These are phyloP conservation scores for Holtermannia corniformis DNA, from an alignment of 768 basidiomycete genomes.

Conservation along the genomic window DNA sequence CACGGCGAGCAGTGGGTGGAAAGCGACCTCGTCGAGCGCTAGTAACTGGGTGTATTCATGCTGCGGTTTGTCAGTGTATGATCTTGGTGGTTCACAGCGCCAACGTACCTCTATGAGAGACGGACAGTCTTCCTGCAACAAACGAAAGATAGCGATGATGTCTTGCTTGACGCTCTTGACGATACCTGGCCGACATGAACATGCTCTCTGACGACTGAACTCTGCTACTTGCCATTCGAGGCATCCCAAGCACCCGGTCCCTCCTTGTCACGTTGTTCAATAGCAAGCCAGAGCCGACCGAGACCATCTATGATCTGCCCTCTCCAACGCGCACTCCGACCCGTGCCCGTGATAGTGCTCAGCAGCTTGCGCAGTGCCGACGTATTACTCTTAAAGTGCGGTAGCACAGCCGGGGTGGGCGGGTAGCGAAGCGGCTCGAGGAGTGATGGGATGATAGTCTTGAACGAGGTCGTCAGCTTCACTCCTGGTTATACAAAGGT, in stretches of 20 bases:
- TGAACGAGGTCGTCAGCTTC: neutral
- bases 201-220: no score
- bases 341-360: conserved; percentile 13
- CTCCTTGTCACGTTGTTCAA: conserved; percentile 11
- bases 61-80: no score
- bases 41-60: no score
- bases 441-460: conserved; percentile 36
- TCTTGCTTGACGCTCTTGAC: no score
- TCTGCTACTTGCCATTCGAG: no score
- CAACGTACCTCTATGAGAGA: no score
- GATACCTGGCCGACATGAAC: no score
- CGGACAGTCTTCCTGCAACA: no score
- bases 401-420: conserved; percentile 18
- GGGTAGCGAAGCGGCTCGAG: conserved; percentile 28
- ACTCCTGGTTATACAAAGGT: neutral
- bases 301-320: conserved; percentile 35
- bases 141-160: no score
- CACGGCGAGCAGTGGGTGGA: no score
- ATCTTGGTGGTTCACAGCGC: no score
- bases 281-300: conserved; percentile 16
- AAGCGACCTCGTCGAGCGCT: no score
- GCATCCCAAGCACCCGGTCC: neutral
- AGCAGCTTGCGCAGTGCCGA: conserved; percentile 23
- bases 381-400: conserved; percentile 28
- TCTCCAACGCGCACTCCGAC: conserved; percentile 30